Base-by-base conservation (phyloP, 495 filamentous ascomycete species). In the Penicillium longicatenatum region DNA sequence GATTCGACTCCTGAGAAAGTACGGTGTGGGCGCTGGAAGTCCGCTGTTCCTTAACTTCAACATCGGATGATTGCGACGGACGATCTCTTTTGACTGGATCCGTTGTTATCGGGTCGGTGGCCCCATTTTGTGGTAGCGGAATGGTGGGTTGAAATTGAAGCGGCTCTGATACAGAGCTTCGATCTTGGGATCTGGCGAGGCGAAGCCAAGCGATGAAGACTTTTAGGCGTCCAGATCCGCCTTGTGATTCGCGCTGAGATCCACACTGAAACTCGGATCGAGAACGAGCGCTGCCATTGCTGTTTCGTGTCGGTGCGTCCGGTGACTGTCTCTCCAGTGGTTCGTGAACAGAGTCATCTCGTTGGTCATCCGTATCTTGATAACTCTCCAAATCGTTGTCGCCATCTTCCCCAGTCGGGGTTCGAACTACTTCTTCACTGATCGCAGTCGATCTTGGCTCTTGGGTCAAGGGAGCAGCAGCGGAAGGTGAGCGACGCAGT, bases 21-120 rank as follows among this genome's bases (percentile, higher is more conserved):
- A 55, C 54, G 0, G 66, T 75, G 35, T 66, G 63, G 29, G 63
- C 58, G 48, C 75, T 71, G 37, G 69, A 61, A 37, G 66, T 65
- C 20, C 73, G 64, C 22, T 69, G 65, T 8, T 45, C 16, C 17
- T 41, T 37, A 2, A 21, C 48, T 11, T 56, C 47, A 22, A 35
- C 48, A 14, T 21, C 29, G 7, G 17, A 37, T 30, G 19, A 17
- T 17, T 22, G 21, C 26, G 39, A 43, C 12, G 39, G 41, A 31
- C 20, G 29, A n/a, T 54, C 42, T 24, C 21, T 58, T 14, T 49
- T 50, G 37, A 49, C 26, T 14, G 61, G 52, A 14, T 46, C 53
- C 7, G 50, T 47, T 22, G 29, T 51, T 16, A 20, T 46, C 11
- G 24, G 21, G 47, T 42, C 33, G 1, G 3, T 7, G 35, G 50